A percentile compares a stretch with the other conserved stretches of the same genome.
Evolutionary conservation across 352 stramenopile genomes (phyloP).

Genomic region (Elongisporangium undulatum): DNA sequence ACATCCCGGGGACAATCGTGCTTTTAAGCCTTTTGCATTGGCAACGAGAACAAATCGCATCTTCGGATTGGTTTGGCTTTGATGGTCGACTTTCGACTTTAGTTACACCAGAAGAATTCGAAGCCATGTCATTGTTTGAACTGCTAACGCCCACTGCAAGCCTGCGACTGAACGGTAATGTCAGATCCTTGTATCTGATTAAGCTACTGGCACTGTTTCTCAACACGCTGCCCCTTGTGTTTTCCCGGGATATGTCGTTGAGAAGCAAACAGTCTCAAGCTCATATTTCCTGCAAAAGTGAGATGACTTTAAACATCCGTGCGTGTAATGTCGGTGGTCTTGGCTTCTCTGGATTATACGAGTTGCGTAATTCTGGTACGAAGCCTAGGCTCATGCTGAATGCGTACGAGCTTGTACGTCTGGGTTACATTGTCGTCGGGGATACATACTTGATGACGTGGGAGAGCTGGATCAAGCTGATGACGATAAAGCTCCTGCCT

Average conservation of each 20-base stretch:
- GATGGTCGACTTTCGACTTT: constrained; percentile 10
- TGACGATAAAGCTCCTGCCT: neutral
- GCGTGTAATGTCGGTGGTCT: constrained; percentile 19
- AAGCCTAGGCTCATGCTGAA: neutral
- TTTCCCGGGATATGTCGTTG: constrained; percentile 5
- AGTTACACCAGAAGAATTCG: constrained; percentile 7
- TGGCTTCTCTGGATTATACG: constrained; percentile 17
- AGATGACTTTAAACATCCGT: constrained; percentile 18
- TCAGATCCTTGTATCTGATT: constrained; percentile 11
- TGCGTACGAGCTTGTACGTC: constrained; percentile 10
- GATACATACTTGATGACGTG: constrained; percentile 8
- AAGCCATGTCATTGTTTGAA: constrained; percentile 19
- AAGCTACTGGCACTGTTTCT: constrained; percentile 15
- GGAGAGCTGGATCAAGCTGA: constrained; percentile 6
- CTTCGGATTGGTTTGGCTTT: constrained; percentile 10
- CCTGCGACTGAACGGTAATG: constrained; percentile 15
- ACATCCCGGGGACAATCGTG: constrained; percentile 14
- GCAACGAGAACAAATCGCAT: constrained; percentile 5
- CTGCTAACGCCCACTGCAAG: constrained; percentile 25
- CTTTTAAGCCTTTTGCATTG: constrained; percentile 17
- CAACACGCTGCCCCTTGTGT: constrained; percentile 10
- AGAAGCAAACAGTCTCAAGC: neutral
- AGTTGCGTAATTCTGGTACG: no score
- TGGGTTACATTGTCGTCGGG: constrained; percentile 9
- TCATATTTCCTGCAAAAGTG: constrained; percentile 7